A percentile compares a stretch with the other conserved stretches of the same genome.
Evolutionary conservation across 768 basidiomycete genomes (phyloP).

Genomic region (Pleurotus tuoliensis): DNA sequence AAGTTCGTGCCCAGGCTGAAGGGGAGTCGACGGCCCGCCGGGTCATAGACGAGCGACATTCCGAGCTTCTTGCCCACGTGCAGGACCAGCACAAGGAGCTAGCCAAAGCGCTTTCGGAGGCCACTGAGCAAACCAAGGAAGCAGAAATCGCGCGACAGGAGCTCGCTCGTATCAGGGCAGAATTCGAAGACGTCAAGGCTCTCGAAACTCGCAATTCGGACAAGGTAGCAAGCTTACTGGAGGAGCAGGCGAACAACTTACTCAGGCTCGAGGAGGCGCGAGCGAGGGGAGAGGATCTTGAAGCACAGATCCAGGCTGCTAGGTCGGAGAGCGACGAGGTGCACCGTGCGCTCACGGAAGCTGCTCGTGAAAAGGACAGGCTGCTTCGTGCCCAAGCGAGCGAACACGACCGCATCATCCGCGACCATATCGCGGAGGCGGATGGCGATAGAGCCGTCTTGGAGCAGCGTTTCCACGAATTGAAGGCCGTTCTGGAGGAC

Average conservation of each 20-base stretch:
- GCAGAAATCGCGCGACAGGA: conserved; percentile 63
- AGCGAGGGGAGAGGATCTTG: conserved; percentile 67
- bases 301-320: conserved; percentile 68
- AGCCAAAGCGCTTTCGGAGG: conserved; percentile 58
- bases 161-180: conserved; percentile 52
- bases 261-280: conserved; percentile 74
- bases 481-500: conserved; percentile 59
- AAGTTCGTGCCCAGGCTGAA: conserved; percentile 60
- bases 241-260: conserved; percentile 72
- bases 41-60: conserved; percentile 62
- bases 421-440: conserved; percentile 89
- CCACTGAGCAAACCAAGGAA: conserved; percentile 57
- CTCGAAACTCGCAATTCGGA: conserved; percentile 61
- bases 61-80: conserved; percentile 50
- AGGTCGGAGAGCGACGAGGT: conserved; percentile 71
- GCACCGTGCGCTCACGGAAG: conserved; percentile 61
- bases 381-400: conserved; percentile 69
- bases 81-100: conserved; percentile 53
- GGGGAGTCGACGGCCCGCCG: conserved; percentile 57
- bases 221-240: conserved; percentile 62
- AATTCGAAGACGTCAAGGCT: conserved; percentile 65
- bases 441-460: conserved; percentile 92
- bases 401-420: conserved; percentile 60
- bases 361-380: conserved; percentile 75
- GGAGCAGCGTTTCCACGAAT: conserved; percentile 80